Base-by-base conservation (phyloP, 148 eudicot species). In the Silene conica region DNA sequence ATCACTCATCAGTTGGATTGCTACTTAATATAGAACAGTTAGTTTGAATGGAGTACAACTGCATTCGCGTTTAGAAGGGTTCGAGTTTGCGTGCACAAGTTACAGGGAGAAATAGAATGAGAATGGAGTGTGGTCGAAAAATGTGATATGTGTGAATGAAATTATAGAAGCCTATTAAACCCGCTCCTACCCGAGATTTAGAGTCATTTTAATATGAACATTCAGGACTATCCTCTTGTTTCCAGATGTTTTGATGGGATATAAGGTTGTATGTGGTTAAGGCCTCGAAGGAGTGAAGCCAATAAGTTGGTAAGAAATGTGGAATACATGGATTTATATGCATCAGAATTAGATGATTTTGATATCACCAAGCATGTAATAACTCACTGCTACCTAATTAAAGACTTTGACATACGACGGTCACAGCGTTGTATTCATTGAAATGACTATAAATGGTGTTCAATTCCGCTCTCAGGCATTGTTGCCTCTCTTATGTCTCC, bases 281-380 rank as follows among this genome's bases (percentile, higher is more conserved):
- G 78, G 75, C 41, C 58, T 13, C n/a, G 18, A 34, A 50, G 63
- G 15, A 20, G 28, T 61, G 74, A 31, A 46, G 79, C 43, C 50
- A 63, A 69, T 64, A 48, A 63, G 71, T 82, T 71, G 86, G 82
- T 85, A 76, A 77, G 61, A 60, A 85, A 86, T 79, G 81, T 66
- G 70, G 43, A 79, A 76, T 71, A 22, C 80, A 70, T 64, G 71
- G 31, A 55, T 71, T 54, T 74, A 82, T 57, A 67, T 62, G 70
- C 81, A 77, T 80, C 73, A 77, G 73, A 59, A 76, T 62, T 77
- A 66, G 50, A 74, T 79, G 81, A 74, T 65, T 61, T 46, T 69
- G 78, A 62, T 67, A 25, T 60, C 67, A 72, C 50, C 77, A 77
- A 60, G 66, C 79, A 71, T 80, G 80, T 72, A 38, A 34, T 48